These are phyloP conservation scores for Calocera viscosa DNA, from an alignment of 768 basidiomycete species.

Conservation along the genomic window DNA sequence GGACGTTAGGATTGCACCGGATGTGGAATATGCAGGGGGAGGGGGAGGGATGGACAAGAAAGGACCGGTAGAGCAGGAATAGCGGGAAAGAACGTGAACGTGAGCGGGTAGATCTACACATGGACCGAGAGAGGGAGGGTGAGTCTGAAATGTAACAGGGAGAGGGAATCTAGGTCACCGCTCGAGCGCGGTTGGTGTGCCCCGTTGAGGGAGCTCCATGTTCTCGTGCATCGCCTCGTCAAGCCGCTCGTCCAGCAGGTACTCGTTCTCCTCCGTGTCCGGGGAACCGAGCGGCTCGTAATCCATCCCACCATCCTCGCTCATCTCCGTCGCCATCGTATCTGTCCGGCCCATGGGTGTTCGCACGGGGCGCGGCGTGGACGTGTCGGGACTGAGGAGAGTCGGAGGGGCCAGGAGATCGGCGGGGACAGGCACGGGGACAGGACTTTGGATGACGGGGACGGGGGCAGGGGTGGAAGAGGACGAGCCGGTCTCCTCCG, in stretches of 20 bases:
- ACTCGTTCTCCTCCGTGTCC: background rate
- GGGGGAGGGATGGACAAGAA: background rate
- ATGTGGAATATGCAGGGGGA: background rate
- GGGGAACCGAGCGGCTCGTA: background rate
- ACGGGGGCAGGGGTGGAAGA: background rate
- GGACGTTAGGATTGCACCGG: background rate
- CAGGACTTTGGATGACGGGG: background rate
- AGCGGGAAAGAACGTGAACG: background rate
- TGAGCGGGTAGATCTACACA: slow-evolving; percentile 4
- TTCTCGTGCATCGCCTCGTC: slow-evolving; percentile 7
- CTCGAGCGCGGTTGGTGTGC: background rate
- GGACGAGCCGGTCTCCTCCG: background rate
- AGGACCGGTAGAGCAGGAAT: background rate
- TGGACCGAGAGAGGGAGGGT: background rate
- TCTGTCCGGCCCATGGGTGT: background rate
- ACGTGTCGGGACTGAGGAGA: background rate
- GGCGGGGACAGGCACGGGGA: background rate
- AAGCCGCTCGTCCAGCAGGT: background rate
- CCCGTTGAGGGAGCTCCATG: slow-evolving; percentile 1
- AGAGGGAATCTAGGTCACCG: background rate
- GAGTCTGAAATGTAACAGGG: background rate
- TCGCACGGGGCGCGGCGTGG: background rate
- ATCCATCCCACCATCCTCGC: background rate
- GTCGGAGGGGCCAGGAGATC: background rate
- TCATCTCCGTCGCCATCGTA: slow-evolving; percentile 1